phyloP scores from a whole-genome alignment of 305 asterid species.

The Solanum chacoense region DNA sequence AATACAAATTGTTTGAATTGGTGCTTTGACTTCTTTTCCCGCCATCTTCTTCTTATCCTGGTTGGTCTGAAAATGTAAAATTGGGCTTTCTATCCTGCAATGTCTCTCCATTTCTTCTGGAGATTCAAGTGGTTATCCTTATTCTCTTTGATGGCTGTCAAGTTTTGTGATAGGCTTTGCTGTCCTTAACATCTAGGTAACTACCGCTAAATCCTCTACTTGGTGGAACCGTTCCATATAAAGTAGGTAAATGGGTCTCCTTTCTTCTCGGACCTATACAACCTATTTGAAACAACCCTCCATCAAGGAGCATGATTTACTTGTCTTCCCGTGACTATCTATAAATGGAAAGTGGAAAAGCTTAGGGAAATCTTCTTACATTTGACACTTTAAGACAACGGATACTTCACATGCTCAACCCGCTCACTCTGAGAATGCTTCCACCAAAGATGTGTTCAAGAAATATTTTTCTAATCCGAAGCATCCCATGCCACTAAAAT shows the following conservation, averaged over 20 bases:
- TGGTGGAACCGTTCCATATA: neutral
- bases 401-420: neutral
- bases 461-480: neutral
- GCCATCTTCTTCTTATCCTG: neutral
- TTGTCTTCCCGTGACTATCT: neutral
- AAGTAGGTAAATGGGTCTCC: neutral
- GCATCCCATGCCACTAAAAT: neutral
- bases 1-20: neutral
- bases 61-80: neutral
- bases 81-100: neutral
- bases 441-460: neutral
- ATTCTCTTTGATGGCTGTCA: neutral
- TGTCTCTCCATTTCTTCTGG: neutral
- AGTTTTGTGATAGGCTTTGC: neutral
- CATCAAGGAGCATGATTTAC: neutral
- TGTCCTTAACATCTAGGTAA: neutral
- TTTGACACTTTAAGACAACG: neutral
- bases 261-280: neutral
- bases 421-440: neutral
- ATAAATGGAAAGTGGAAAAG: neutral
- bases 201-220: neutral
- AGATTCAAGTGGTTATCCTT: neutral
- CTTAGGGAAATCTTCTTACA: neutral
- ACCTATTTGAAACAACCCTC: neutral
- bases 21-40: neutral